Conservation (phyloP, 169 alveolate genomes). For the Nephromyces sp. region DNA sequence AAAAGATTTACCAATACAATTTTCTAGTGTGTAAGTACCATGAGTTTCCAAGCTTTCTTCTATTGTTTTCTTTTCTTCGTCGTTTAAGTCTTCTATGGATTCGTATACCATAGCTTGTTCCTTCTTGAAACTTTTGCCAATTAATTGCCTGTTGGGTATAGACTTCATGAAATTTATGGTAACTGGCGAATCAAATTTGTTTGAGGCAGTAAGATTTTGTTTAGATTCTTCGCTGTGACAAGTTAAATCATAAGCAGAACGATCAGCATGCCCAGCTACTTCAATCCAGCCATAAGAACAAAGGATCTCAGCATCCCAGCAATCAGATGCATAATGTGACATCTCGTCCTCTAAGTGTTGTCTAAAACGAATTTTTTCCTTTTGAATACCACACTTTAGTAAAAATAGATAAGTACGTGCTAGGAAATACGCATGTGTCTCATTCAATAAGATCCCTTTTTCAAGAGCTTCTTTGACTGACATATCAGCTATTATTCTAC, state of each 20-base stretch:
- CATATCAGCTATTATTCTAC: conserved; percentile 36
- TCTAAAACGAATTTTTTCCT: conserved; percentile 85
- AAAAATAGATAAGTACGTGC: conserved; percentile 88
- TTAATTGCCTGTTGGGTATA: conserved; percentile 7
- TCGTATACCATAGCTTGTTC: conserved; percentile 74
- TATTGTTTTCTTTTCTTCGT: conserved; percentile 25
- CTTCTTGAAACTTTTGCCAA: conserved; percentile 20
- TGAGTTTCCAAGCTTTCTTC: conserved; percentile 45
- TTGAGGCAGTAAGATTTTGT: conserved; percentile 23
- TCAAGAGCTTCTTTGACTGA: conserved; percentile 84
- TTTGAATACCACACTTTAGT: conserved; percentile 74
- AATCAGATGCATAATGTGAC: conserved; percentile 98
- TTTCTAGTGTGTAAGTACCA: conserved; percentile 29
- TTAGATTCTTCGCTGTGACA: conserved; percentile 81
- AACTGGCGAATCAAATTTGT: conserved; percentile 9
- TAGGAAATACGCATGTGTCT: conserved; percentile 91
- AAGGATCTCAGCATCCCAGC: conserved; percentile 98
- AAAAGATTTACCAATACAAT: conserved; percentile 18
- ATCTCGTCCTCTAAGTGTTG: conserved; percentile 91
- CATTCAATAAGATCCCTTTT: conserved; percentile 67
- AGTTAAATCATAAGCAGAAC: conserved; percentile 83
- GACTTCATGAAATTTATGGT: conserved; percentile 13
- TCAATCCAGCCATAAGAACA: conserved; percentile 95
- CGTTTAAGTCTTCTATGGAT: conserved; percentile 51
- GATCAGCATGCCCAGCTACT: conserved; percentile 94